Conservation (phyloP, 2,329 filamentous ascomycete species). For the Fusarium equiseti region DNA sequence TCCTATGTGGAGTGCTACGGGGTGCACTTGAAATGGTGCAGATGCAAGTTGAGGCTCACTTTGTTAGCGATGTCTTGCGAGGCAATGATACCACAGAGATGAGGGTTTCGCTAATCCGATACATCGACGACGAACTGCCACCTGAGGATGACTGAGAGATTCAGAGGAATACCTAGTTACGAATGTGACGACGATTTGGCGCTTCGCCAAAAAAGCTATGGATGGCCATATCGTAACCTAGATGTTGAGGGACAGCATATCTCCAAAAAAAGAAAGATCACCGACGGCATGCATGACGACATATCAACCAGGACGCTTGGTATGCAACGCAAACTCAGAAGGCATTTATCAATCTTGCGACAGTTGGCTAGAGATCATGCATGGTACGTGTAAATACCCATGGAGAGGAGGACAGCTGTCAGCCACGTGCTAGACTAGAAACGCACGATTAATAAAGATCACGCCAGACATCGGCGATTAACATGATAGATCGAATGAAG, state of each 20-base stretch:
- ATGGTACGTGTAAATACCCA: conserved; percentile 28
- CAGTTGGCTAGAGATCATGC: conserved; percentile 20
- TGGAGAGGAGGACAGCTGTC: conserved; percentile 25
- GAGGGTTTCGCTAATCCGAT: conserved; percentile 89
- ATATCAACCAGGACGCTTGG: conserved; percentile 11
- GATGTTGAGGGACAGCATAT: conserved; percentile 5
- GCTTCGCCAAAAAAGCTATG: neutral
- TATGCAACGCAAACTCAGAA: conserved; percentile 21
- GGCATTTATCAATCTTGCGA: conserved; percentile 19
- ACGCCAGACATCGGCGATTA: conserved; percentile 11
- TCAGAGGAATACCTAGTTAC: neutral
- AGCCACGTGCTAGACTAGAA: conserved; percentile 33
- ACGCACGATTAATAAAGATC: conserved; percentile 17
- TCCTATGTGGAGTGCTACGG: conserved; percentile 90
- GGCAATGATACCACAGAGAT: conserved; percentile 98
- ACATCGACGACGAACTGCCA: conserved; percentile 97
- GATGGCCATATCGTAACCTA: conserved; percentile 6
- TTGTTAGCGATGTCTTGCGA: conserved; percentile 91
- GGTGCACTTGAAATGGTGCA: conserved; percentile 98
- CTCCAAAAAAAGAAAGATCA: neutral
- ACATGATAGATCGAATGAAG: conserved; percentile 1
- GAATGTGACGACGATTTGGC: conserved; percentile 18
- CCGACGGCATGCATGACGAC: conserved; percentile 9
- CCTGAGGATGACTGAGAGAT: conserved; percentile 86
- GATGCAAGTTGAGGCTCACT: conserved; percentile 98